Base-by-base conservation (phyloP, 116 monocot genomes). In the Phalaenopsis hybrid region DNA sequence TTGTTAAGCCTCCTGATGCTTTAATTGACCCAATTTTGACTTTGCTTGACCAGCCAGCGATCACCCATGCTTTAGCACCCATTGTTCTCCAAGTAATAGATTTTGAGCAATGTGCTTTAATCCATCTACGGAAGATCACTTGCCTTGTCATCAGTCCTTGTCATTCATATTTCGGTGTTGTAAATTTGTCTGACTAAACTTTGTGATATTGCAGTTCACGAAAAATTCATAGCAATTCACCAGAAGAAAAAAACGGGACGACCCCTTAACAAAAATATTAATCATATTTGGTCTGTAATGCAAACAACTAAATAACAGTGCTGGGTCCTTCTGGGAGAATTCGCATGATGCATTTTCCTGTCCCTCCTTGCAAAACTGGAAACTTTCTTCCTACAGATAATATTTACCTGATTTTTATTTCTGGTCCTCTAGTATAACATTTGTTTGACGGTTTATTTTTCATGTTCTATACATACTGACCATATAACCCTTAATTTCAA, bases 401-500 rank as follows among this genome's bases (percentile, higher is more conserved):
- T 74, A 45, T 75, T 2, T 45, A 16, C 13, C n/a, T 18, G 75
- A 45, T 75, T 15, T 45, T 45, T 20, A 1, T 28, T 75, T 16
- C 18, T 44, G 33, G 33, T 45, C 17, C n/a, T 18, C 75, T 16
- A 1, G 1, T 44, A n/a, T 51, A 25, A 77, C 50, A 50, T 48
- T 48, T 8, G 76, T 77, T 51, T 77, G 28, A 25, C 51, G 50
- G 50, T 51, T 25, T 51, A 50, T 49, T 51, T 77, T 75, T 20
- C 17, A n/a, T 75, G 45, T 20, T 75, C 5, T 72, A 8, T 45
- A 28, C 0, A 50, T 77, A 4, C 51, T 77, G 51, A 11, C 12
- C 77, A 50, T 48, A 11, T 28, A 77, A 50, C 2, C 77, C 69
- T 81, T 75, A 23, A 49, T 23, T 78, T 81, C 16, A 78, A 25